Conservation (phyloP, 352 stramenopile genomes). For the Phytophthora ramorum region DNA sequence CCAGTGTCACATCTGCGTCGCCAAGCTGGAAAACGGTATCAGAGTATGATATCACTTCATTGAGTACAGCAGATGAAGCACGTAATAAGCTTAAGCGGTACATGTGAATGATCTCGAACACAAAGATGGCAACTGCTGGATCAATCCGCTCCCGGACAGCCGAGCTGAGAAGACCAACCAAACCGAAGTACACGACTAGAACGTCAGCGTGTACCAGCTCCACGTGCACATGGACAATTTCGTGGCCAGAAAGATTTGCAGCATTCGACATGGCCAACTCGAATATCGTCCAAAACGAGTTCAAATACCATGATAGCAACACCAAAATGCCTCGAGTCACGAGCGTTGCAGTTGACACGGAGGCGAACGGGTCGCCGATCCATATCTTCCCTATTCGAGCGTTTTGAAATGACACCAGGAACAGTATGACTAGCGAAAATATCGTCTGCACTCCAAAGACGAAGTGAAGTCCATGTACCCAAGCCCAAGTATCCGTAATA, state of each 20-base stretch:
- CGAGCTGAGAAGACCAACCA: conserved; percentile 24
- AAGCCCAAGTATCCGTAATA: conserved; percentile 43
- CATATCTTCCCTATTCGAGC: conserved; percentile 28
- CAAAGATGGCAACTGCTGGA: conserved; percentile 23
- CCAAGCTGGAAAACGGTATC: conserved; percentile 18
- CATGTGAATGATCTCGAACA: conserved; percentile 32
- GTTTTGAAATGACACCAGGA: conserved; percentile 25
- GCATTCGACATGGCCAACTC: conserved; percentile 41
- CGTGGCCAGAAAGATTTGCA: conserved; percentile 10
- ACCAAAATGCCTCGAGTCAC: conserved; percentile 24
- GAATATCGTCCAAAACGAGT: conserved; percentile 40
- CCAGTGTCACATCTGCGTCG: neutral
- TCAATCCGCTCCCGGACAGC: conserved; percentile 32
- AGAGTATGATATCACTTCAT: conserved; percentile 16
- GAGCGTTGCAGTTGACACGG: conserved; percentile 32
- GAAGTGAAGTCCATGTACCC: conserved; percentile 44
- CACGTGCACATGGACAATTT: conserved; percentile 25
- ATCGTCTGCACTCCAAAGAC: conserved; percentile 38
- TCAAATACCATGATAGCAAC: conserved; percentile 36
- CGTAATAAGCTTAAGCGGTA: conserved; percentile 21
- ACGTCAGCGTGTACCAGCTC: conserved; percentile 42
- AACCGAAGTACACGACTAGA: conserved; percentile 31
- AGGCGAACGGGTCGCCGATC: conserved; percentile 48
- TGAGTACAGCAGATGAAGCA: conserved; percentile 1
- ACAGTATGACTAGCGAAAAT: conserved; percentile 30